Base-by-base conservation (phyloP, 1,284 basidiomycete species). In the Pisolithus thermaeus region DNA sequence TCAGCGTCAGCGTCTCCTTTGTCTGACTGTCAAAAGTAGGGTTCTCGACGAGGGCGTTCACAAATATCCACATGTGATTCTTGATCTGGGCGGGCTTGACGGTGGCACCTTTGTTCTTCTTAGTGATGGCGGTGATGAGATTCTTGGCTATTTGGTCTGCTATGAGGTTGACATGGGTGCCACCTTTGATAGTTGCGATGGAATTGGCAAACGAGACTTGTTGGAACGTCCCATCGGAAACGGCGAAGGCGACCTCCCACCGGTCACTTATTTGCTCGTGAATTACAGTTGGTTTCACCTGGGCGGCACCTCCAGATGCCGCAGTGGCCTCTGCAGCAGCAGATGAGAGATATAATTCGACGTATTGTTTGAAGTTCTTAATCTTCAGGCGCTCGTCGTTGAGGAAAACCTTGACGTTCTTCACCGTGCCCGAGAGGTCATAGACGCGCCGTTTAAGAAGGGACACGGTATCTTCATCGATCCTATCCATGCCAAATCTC, bases 11-110 rank as follows among this genome's bases (percentile, higher is more conserved):
- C 7, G 87, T 92, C 71, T 99, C 97, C 75, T 99, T 99, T 45
- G 97, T 99, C 72, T 99, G 97, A 74, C 93, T 95, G 77, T 99
- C 96, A 71, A 99, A 99, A 1, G 95, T 92, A 8, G 97, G 96
- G 67, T 99, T 99, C 73, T 97, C 95, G 57, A 99, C 90, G 57
- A 97, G 77, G 22, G 92, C 86, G 64, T 99, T 99, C 67, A 99
- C 89, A 65, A 99, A 99, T 54, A 99, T 81, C 93, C 93, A 97
- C 82, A 99, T 93, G 66, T 99, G 95, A 66, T 90, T 95, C 75
- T 92, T 96, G 73, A 99, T 87, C 71, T 97, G 93, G 54, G 85
- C 82, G 11, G 92, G 80, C 71, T 98, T 98, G 63, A 99, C 88
- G 1, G 88, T 80, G 7, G 93, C 91, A 2, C 78, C 92, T 74